Evolutionary conservation across 108 stramenopile genomes (phyloP).

Genomic region (Thalassiosira profunda): DNA sequence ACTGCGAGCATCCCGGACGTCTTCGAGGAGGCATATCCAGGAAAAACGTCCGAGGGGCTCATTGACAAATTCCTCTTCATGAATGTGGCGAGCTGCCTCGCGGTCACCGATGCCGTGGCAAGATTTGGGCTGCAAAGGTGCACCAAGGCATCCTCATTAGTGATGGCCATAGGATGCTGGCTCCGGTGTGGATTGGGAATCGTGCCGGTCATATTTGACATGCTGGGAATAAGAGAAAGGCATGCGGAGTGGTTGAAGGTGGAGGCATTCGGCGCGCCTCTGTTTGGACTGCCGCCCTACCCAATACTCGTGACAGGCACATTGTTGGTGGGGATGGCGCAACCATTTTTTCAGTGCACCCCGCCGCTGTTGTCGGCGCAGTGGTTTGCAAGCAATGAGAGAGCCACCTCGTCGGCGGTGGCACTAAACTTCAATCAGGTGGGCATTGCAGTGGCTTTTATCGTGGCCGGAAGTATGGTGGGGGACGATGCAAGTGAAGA

Average conservation of each 20-base stretch:
- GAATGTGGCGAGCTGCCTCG: constrained; percentile 72
- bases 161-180: constrained; percentile 74
- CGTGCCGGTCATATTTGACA: constrained; percentile 14
- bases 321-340: constrained; percentile 65
- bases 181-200: constrained; percentile 52
- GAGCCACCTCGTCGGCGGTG: constrained; percentile 69
- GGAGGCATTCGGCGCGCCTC: too few relatives aligned
- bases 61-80: constrained; percentile 81
- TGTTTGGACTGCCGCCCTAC: constrained; percentile 56
- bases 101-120: constrained; percentile 65
- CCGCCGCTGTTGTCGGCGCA: constrained; percentile 67
- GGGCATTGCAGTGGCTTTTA: constrained; percentile 81
- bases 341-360: constrained; percentile 86
- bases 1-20: constrained; percentile 52
- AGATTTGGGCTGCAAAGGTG: constrained; percentile 58
- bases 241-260: too few relatives aligned
- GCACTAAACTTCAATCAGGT: constrained; percentile 84
- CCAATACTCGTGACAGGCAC: constrained; percentile 57
- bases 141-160: constrained; percentile 58
- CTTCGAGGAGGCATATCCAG: constrained; percentile 37
- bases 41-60: constrained; percentile 56
- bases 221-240: constrained; percentile 17
- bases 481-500: too few relatives aligned
- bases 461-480: constrained; percentile 72
- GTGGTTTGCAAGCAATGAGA: constrained; percentile 73